Evolutionary conservation across 805 yeast species (phyloP).

Genomic region (Ogataea sp.): DNA sequence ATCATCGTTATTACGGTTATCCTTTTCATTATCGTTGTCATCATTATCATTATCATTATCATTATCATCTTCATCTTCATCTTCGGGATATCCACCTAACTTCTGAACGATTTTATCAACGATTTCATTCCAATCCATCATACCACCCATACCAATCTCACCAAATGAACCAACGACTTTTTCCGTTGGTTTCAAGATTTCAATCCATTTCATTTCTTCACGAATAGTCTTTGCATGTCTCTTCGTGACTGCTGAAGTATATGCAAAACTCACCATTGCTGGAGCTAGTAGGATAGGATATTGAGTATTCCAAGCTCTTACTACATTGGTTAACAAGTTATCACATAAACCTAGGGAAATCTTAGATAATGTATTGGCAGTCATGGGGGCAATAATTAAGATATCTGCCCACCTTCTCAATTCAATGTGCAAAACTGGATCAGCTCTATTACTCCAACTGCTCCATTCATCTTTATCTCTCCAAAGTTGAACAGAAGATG

Average conservation of each 20-base stretch:
- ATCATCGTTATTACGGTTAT: slow-evolving; percentile 16
- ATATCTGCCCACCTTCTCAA: slow-evolving; percentile 96
- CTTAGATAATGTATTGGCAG: slow-evolving; percentile 88
- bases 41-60: slow-evolving; percentile 29
- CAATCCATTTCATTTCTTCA: slow-evolving; percentile 94
- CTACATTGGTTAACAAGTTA: slow-evolving; percentile 80
- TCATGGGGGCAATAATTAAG: slow-evolving; percentile 84
- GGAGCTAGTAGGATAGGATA: slow-evolving; percentile 90
- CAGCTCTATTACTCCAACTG: slow-evolving; percentile 44
- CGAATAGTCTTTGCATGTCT: slow-evolving; percentile 67
- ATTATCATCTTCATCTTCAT: slow-evolving; percentile 45
- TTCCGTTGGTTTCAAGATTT: slow-evolving; percentile 88
- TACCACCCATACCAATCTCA: slow-evolving; percentile 99
- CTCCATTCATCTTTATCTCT: slow-evolving; percentile 52
- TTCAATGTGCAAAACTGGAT: slow-evolving; percentile 72
- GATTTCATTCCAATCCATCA: slow-evolving; percentile 93
- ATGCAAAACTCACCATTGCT: slow-evolving; percentile 90
- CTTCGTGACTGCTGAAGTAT: slow-evolving; percentile 82
- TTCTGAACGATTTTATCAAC: slow-evolving; percentile 46
- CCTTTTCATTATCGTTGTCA: slow-evolving; percentile 28
- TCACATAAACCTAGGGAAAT: slow-evolving; percentile 89
- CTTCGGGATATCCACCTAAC: slow-evolving; percentile 44
- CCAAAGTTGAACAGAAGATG: slow-evolving; percentile 43
- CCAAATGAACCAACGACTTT: slow-evolving; percentile 87
- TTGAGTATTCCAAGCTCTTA: slow-evolving; percentile 93